Conservation (phyloP, 805 yeast species). For the Isabelozyma heimii region DNA sequence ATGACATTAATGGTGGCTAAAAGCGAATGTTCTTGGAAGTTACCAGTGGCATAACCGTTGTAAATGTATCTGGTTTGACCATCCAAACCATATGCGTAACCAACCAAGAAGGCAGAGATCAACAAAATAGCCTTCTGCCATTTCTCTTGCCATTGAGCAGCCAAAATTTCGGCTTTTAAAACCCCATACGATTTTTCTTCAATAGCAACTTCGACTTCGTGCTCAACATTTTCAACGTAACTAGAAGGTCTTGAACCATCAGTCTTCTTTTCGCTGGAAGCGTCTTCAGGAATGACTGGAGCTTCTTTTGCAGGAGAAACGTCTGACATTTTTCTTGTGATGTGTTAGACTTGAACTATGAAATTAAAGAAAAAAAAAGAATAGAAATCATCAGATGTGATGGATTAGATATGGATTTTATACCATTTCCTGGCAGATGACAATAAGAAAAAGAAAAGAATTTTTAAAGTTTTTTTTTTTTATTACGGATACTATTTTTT, state of each 20-base stretch:
- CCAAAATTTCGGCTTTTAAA: constrained; percentile 18
- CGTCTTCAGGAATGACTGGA: constrained; percentile 17
- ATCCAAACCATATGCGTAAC: constrained; percentile 25
- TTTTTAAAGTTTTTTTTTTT: too few species aligned
- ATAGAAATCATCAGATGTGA: neutral
- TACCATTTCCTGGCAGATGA: neutral
- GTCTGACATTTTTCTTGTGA: neutral
- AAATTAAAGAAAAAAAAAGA: too few species aligned
- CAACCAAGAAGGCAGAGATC: constrained; percentile 18
- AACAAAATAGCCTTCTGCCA: constrained; percentile 8
- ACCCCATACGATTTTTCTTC: constrained; percentile 18
- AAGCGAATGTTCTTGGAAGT: constrained; percentile 20
- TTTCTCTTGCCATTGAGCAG: constrained; percentile 13
- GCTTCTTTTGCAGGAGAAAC: neutral
- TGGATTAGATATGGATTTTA: neutral
- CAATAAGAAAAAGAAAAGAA: neutral
- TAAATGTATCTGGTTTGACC: constrained; percentile 18
- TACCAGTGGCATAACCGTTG: constrained; percentile 21
- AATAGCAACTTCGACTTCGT: neutral
- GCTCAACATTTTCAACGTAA: neutral
- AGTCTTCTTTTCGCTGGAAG: constrained; percentile 27
- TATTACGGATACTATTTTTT: neutral
- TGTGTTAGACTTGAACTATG: neutral
- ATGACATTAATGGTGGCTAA: constrained; percentile 25
- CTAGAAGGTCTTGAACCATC: neutral